A percentile compares a stretch with the other conserved stretches of the same genome.
Conservation (phyloP, 1,284 basidiomycete genomes). For the Fistulina hepatica region DNA sequence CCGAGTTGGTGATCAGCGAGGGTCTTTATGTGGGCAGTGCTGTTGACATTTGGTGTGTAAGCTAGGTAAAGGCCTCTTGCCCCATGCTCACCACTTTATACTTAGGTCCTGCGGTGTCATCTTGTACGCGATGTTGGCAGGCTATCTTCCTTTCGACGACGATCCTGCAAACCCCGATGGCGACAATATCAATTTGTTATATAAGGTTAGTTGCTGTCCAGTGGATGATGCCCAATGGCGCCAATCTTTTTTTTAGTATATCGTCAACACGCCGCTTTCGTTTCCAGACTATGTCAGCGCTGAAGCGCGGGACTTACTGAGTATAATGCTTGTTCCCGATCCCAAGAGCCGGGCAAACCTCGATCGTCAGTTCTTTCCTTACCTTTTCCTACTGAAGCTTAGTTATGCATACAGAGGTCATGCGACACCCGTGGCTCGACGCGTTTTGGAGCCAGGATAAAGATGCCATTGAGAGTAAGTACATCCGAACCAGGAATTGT, state of each 20-base stretch:
- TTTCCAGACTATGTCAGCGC: conserved; percentile 89
- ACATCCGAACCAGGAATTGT: too few species aligned
- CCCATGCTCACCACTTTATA: too few species aligned
- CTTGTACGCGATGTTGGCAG: conserved; percentile 97
- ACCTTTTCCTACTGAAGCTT: too few species aligned
- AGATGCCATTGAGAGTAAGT: conserved; percentile 9
- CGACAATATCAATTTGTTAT: conserved; percentile 31
- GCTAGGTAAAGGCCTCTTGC: too few species aligned
- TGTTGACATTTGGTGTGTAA: conserved; percentile 99
- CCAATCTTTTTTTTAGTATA: conserved; percentile 99
- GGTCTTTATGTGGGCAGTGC: conserved; percentile 97
- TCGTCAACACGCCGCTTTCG: conserved; percentile 89
- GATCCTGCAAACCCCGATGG: conserved; percentile 98
- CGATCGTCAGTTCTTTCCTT: too few species aligned
- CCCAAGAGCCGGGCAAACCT: conserved; percentile 54
- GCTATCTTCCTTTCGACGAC: conserved; percentile 99
- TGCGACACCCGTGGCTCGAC: conserved; percentile 78
- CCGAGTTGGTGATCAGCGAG: conserved; percentile 97
- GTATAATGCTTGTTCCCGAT: conserved; percentile 67
- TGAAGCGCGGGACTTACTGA: conserved; percentile 51
- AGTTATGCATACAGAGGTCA: too few species aligned
- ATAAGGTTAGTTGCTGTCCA: neutral
- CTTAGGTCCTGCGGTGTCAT: conserved; percentile 99
- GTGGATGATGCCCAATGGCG: conserved; percentile 40
- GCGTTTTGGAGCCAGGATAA: conserved; percentile 31